Evolutionary conservation across 306 rosid genomes (phyloP), one percentile per base, ranked within the genome.

Genomic region (Rosa rugosa): DNA sequence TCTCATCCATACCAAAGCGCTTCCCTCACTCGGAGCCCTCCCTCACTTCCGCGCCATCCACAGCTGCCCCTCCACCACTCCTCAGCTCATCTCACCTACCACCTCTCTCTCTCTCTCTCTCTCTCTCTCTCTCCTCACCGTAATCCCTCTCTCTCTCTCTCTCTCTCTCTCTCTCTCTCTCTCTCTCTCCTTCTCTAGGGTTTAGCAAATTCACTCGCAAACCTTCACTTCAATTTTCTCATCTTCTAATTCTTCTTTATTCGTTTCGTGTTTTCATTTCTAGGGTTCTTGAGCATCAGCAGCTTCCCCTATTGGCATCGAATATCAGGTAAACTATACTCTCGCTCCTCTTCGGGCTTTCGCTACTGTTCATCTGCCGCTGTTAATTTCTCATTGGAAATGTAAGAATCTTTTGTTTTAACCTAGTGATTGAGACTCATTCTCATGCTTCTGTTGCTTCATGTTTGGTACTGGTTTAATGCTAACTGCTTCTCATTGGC

Each of bases 1-100:
- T 75, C 71, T 75, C 79, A 62, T 75, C 79, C 71, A 27, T 10
- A 42, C 45, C 71, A n/a, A 44, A 16, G 5, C 78, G 0, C 41
- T 41, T 60, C 13, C 34, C 22, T 75, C 59, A 25, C 46, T 74
- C 9, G 79, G 57, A 42, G 59, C 46, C 71, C 60, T 75, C 46
- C 71, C 60, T 75, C 78, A 57, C 20, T 75, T 62, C 60, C 79
- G 79, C 79, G 71, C 79, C 71, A 62, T 44, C 71, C 71, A 2
- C 70, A 44, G 5, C 64, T 13, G 5, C 27, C 74, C 20, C 5
- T 47, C 57, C 76, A 18, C 25, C 46, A 23, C 76, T 60, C 63
- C 11, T 45, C 74, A 1, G 73, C 73, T 68, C 47, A 0, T 0
- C 23, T 20, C 77, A n/a, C n/a, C 51, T 3, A n/a, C 18, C 14